Evolutionary conservation across 257 asterid species (phyloP).

Genomic region (Gentiana straminea): DNA sequence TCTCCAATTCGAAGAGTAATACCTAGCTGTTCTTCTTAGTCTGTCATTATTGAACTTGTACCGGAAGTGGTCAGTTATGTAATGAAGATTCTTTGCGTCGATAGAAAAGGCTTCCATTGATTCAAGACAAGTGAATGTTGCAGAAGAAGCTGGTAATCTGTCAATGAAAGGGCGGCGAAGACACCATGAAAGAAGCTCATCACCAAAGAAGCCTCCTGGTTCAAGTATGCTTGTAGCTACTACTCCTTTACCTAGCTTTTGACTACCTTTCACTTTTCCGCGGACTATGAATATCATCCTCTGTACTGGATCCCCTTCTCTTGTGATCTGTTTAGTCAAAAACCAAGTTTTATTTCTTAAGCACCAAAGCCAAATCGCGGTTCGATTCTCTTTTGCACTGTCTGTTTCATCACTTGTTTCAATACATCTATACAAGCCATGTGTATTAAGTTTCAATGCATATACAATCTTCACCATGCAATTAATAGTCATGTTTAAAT

Average conservation of each 20-base stretch:
- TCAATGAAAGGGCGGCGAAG: slow-evolving; percentile 23
- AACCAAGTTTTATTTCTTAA: too few relatives aligned
- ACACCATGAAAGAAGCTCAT: slow-evolving; percentile 32
- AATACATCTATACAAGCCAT: too few relatives aligned
- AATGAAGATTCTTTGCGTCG: slow-evolving; percentile 17
- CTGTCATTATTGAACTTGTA: slow-evolving; percentile 20
- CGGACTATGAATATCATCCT: slow-evolving; percentile 22
- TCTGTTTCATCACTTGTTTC: too few relatives aligned
- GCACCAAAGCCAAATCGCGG: too few relatives aligned
- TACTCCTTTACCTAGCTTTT: slow-evolving; percentile 12
- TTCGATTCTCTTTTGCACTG: too few relatives aligned
- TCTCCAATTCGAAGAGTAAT: slow-evolving; percentile 35
- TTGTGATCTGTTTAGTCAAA: slow-evolving; percentile 12
- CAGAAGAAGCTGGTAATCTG: slow-evolving; percentile 24
- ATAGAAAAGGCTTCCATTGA: slow-evolving; percentile 22
- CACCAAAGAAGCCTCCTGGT: slow-evolving; percentile 30
- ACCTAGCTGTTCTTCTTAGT: slow-evolving; percentile 21
- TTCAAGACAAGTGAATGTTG: slow-evolving; percentile 19
- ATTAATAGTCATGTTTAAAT: too few relatives aligned
- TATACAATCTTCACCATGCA: too few relatives aligned
- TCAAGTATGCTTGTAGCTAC: slow-evolving; percentile 18
- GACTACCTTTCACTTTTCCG: slow-evolving; percentile 23
- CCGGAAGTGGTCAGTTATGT: slow-evolving; percentile 24
- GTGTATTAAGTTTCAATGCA: too few relatives aligned
- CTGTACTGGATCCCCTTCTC: slow-evolving; percentile 30